Conservation (phyloP, 495 filamentous ascomycete species). For the Aspergillus bertholletiae region DNA sequence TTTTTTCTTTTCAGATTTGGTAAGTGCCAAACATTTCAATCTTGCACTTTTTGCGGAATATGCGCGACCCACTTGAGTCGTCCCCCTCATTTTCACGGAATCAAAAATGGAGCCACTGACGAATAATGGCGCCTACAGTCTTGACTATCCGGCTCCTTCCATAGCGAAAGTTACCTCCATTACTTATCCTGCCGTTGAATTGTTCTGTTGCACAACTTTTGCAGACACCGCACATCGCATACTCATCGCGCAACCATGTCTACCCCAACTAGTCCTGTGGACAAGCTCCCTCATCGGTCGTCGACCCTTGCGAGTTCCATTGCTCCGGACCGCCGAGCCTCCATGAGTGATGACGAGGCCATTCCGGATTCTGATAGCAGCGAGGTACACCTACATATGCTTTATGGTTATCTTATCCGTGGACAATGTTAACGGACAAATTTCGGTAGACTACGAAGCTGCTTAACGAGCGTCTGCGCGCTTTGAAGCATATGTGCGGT, state of each 20-base stretch:
- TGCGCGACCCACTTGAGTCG: too few species aligned
- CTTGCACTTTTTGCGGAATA: too few species aligned
- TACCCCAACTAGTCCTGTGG: slow-evolving; percentile 32
- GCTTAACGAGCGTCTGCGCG: slow-evolving; percentile 78
- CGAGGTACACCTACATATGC: slow-evolving; percentile 47
- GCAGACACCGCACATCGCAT: background rate
- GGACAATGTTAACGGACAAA: background rate
- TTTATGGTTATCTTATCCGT: too few species aligned
- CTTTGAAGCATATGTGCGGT: slow-evolving; percentile 91
- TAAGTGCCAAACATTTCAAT: too few species aligned
- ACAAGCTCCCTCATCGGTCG: slow-evolving; percentile 54
- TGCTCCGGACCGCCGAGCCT: slow-evolving; percentile 37
- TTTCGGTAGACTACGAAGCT: slow-evolving; percentile 63
- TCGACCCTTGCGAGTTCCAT: slow-evolving; percentile 47
- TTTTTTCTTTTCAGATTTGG: background rate
- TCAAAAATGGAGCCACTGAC: background rate
- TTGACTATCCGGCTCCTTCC: too few species aligned
- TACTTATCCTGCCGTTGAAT: background rate
- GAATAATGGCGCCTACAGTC: background rate
- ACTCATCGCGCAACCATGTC: slow-evolving; percentile 22
- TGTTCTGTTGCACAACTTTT: background rate
- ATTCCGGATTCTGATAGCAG: slow-evolving; percentile 76
- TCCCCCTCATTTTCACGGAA: background rate
- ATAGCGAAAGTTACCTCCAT: background rate
- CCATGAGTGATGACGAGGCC: slow-evolving; percentile 56